Base-by-base conservation (phyloP, 2,329 filamentous ascomycete genomes). In the Aspergillus unguis region DNA sequence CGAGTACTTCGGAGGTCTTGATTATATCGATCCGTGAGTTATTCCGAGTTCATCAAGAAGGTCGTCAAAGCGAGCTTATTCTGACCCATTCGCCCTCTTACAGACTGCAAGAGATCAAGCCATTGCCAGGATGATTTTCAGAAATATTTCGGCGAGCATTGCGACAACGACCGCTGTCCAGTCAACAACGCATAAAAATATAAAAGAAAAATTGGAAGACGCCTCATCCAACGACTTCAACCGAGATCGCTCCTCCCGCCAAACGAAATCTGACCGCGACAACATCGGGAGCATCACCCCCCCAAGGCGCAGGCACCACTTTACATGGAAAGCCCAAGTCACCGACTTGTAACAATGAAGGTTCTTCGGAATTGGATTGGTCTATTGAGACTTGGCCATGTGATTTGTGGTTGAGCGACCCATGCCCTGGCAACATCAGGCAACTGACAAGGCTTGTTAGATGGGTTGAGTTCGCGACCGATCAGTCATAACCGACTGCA, bases 1-100 rank as follows among this genome's bases (percentile, higher is more conserved):
- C 54, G 75, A 77, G 58, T 76, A 75, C 51, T 78, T 78, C 53
- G 74, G 67, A 59, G 72, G 72, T 50, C 71, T 79, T 59, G 75
- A 78, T 57, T 79, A 75, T 62, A 74, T 78, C 55, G 65, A 77
- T 52, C 63, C 66, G 67, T 73, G 59, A 71, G 67, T 69, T 44
- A 11, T 44, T 27, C 41, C 28, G 3, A 33, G 26, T 6, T 25
- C 11, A 33, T 11, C 26, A 10, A 4, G 4, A 25, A 28, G 6
- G 29, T 31, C 25, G 9, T 11, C 32, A 33, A 5, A 11, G 2
- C 8, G 11, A 33, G 32, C 32, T 33, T 3, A 25, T 28, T 10
- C 36, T 31, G 5, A 32, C 28, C 17, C 17, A 17, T 17, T 17
- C 17, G 10, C 32, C 3, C 10, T 27, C n/a, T 35, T 27, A n/a